Base-by-base conservation (phyloP, 208 protist genomes). In the Herpetomonas samuelpessoai region DNA sequence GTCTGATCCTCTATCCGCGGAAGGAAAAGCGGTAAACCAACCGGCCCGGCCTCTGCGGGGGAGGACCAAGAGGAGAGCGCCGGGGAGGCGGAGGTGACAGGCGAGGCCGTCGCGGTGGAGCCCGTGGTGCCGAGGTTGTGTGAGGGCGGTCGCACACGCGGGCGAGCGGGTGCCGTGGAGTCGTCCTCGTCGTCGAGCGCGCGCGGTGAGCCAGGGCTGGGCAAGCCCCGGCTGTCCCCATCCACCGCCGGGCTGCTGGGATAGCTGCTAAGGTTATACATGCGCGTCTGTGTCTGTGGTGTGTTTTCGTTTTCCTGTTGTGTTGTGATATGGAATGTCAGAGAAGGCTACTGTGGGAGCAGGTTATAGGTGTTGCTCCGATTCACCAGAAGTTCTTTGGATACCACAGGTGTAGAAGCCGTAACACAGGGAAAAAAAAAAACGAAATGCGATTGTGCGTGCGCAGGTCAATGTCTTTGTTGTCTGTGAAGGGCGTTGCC, bases 281-380 rank as follows among this genome's bases (percentile, higher is more conserved):
- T n/a, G n/a, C n/a, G n/a, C n/a, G n/a, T n/a, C n/a, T n/a, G n/a
- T n/a, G n/a, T n/a, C n/a, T n/a, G n/a, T n/a, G n/a, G n/a, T n/a
- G n/a, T n/a, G 14, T 55, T 58, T 63, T 63, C 45, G 2, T 30
- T 66, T 47, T 59, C 9, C 44, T 62, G n/a, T 58, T 22, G n/a
- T n/a, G n/a, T n/a, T n/a, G n/a, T n/a, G n/a, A n/a, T n/a, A n/a
- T n/a, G n/a, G n/a, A n/a, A n/a, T n/a, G n/a, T n/a, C n/a, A n/a
- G n/a, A n/a, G n/a, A n/a, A n/a, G n/a, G n/a, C n/a, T n/a, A n/a
- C n/a, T n/a, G n/a, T n/a, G n/a, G n/a, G n/a, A n/a, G n/a, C n/a
- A n/a, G n/a, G n/a, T n/a, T n/a, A n/a, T n/a, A n/a, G n/a, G n/a
- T n/a, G n/a, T n/a, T n/a, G n/a, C n/a, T n/a, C n/a, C n/a, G n/a